Conservation (phyloP, 2,329 filamentous ascomycete species). For the Cladosporium velox region DNA sequence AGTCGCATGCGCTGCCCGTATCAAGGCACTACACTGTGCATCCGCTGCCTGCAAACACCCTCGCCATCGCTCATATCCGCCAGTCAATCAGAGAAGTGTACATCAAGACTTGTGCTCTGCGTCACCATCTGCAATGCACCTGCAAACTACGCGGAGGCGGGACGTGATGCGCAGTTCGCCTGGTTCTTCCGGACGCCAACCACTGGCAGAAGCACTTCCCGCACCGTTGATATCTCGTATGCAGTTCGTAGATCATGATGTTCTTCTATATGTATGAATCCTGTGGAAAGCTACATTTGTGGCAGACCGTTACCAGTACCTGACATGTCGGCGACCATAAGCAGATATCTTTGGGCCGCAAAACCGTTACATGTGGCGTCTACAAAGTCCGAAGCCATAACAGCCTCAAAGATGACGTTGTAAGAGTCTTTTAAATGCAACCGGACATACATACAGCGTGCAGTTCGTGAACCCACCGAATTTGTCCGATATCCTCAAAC, state of each 20-base stretch:
- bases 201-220: background rate
- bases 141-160: background rate
- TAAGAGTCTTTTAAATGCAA: background rate
- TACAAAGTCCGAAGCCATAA: background rate
- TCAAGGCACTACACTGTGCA: background rate
- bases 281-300: background rate
- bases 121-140: constrained; percentile 3
- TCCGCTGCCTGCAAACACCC: background rate
- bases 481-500: background rate
- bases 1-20: background rate
- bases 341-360: background rate
- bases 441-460: background rate
- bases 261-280: background rate
- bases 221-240: background rate
- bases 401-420: background rate
- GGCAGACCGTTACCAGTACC: background rate
- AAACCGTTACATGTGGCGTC: background rate
- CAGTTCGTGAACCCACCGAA: background rate
- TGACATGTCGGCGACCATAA: background rate
- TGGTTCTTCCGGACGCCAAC: background rate
- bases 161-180: background rate
- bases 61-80: background rate
- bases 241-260: background rate
- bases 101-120: constrained; percentile 1
- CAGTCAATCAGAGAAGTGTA: background rate